Conservation (phyloP, 2,329 filamentous ascomycete genomes). For the Tolypocladium guangdongense region DNA sequence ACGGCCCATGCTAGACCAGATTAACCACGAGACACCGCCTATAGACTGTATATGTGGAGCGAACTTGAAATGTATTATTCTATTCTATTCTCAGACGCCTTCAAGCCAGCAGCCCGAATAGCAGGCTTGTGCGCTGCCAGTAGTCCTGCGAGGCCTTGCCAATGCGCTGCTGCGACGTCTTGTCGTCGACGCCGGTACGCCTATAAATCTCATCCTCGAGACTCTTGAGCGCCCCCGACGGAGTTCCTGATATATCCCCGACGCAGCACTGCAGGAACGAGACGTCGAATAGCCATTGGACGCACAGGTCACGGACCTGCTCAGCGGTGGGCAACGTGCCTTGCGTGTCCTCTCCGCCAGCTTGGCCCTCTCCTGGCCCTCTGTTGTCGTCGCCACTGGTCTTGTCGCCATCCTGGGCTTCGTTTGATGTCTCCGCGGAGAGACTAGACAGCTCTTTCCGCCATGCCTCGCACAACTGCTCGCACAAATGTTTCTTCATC, state of each 20-base stretch:
- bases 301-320: slow-evolving; percentile 34
- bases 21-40: background rate
- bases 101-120: slow-evolving; percentile 65
- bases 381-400: slow-evolving; percentile 1
- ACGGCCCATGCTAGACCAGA: background rate
- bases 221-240: slow-evolving; percentile 23
- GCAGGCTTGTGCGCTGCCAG: slow-evolving; percentile 69
- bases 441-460: slow-evolving; percentile 25
- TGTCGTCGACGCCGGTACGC: slow-evolving; percentile 36
- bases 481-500: slow-evolving; percentile 48
- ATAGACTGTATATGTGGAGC: background rate
- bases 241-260: slow-evolving; percentile 12
- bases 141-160: slow-evolving; percentile 60
- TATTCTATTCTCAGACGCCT: background rate
- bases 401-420: slow-evolving; percentile 2
- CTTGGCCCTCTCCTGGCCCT: slow-evolving; percentile 5
- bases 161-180: slow-evolving; percentile 40
- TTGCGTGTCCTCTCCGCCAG: slow-evolving; percentile 2
- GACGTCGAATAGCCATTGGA: slow-evolving; percentile 53
- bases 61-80: background rate
- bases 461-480: slow-evolving; percentile 40
- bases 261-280: slow-evolving; percentile 38
- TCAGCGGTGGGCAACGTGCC: slow-evolving; percentile 6
- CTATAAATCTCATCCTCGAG: slow-evolving; percentile 35
- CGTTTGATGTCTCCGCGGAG: slow-evolving; percentile 7